Conservation (phyloP, 192 early-diverging fungal species). For the Pecoramyces ruminantium region DNA sequence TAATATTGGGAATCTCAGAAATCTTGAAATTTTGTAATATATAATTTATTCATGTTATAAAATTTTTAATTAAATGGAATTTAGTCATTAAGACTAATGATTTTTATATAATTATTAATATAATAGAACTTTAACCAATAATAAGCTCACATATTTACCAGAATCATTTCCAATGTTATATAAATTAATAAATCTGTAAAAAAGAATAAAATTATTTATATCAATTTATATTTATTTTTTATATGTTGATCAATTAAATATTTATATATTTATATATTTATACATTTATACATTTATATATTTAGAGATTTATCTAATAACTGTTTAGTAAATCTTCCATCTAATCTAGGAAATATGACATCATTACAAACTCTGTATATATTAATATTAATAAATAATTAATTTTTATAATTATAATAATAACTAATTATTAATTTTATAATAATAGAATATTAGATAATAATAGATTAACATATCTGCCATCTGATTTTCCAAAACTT, state of each 20-base stretch:
- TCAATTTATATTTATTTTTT: not conserved
- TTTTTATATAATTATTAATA: not conserved
- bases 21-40: not conserved
- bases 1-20: not conserved
- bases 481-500: not conserved
- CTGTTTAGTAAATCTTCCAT: not conserved
- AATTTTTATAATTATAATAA: not conserved
- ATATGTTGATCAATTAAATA: not conserved
- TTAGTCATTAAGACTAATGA: too few species aligned
- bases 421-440: too few species aligned
- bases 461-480: not conserved
- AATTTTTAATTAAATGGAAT: too few species aligned
- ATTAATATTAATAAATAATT: not conserved
- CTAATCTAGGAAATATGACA: not conserved
- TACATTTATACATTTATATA: too few species aligned
- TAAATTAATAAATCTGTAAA: not conserved
- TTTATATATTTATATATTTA: too few species aligned
- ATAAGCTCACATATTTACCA: not conserved
- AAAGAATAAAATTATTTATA: too few species aligned
- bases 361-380: not conserved
- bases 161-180: not conserved
- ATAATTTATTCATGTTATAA: too few species aligned
- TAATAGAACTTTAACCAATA: not conserved
- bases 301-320: not conserved
- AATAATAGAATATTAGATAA: not conserved